Evolutionary conservation across 139 green algal species (phyloP).

Genomic region (Zygnema circumcarinatum): DNA sequence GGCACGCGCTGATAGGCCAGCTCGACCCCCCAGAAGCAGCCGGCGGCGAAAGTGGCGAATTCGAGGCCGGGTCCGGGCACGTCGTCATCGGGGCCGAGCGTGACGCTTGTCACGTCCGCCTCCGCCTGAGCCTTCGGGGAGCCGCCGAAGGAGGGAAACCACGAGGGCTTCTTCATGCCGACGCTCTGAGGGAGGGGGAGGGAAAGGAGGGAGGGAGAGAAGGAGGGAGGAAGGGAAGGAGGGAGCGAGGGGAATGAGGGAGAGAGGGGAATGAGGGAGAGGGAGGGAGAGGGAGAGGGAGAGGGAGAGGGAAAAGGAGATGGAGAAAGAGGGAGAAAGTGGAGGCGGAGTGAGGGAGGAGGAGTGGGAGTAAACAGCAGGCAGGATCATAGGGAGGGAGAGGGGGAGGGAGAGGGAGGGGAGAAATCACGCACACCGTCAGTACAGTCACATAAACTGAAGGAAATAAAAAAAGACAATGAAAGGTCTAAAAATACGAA

Average conservation of each 20-base stretch:
- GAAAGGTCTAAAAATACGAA: no score
- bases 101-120: not conserved
- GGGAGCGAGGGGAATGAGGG: not conserved
- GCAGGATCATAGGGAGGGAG: not conserved
- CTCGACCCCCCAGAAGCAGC: constrained; percentile 76
- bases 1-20: constrained; percentile 71
- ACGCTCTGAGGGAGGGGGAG: no score
- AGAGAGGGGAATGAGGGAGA: not conserved
- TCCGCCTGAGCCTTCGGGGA: not conserved
- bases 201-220: not conserved
- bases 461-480: no score
- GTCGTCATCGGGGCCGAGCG: not conserved
- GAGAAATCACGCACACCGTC: no score
- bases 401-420: not conserved
- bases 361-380: not conserved
- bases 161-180: constrained; percentile 28
- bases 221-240: not conserved
- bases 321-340: not conserved
- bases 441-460: no score
- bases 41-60: constrained; percentile 64
- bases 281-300: not conserved
- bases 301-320: not conserved
- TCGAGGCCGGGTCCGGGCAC: not conserved
- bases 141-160: not conserved
- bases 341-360: not conserved